Evolutionary conservation across 305 asterid genomes (phyloP).

Genomic region (Fraxinus dipetala): DNA sequence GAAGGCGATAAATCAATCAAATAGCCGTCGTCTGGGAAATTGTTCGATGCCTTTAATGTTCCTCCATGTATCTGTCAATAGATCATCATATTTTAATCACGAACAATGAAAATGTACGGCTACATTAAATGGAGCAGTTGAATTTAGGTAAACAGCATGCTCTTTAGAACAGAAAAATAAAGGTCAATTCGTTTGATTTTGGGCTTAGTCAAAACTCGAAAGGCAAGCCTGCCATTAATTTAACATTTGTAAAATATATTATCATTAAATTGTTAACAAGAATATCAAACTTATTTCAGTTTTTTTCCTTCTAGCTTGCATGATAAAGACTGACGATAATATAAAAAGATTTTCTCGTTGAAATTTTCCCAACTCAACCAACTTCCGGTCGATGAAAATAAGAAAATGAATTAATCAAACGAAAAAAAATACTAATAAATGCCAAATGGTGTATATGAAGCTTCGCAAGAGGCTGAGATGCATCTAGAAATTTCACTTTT

Average conservation of each 20-base stretch:
- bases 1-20: slow-evolving; percentile 60
- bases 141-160: background rate
- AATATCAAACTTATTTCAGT: background rate
- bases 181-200: background rate
- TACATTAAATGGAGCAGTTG: background rate
- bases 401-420: background rate
- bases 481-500: background rate
- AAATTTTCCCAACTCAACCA: background rate
- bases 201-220: background rate
- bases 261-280: too few relatives aligned
- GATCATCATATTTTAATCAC: background rate
- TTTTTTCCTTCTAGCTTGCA: background rate
- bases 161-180: background rate
- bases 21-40: slow-evolving; percentile 60
- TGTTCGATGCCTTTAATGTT: slow-evolving; percentile 60
- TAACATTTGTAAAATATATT: too few relatives aligned
- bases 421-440: too few relatives aligned
- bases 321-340: background rate
- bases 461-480: background rate
- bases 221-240: background rate
- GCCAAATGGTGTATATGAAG: background rate
- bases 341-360: background rate
- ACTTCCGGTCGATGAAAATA: background rate
- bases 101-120: background rate
- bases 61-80: slow-evolving; percentile 77